phyloP scores from a whole-genome alignment of 2,329 filamentous ascomycete genomes.

The Fusarium lyarnte region DNA sequence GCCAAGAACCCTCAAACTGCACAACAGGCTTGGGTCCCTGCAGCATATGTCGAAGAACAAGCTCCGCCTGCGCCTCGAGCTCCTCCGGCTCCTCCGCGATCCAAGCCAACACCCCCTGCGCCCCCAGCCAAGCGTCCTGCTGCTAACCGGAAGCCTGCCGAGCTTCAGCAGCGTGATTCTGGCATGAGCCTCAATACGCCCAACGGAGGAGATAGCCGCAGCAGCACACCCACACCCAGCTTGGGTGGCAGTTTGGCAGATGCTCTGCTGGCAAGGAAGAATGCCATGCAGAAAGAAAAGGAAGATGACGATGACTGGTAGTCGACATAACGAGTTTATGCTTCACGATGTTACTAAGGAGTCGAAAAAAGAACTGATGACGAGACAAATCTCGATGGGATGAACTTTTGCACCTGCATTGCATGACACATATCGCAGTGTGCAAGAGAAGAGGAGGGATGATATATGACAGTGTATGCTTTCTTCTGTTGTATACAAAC shows the following conservation, averaged over 20 bases:
- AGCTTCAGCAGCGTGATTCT: conserved; percentile 76
- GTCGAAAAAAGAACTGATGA: conserved; percentile 31
- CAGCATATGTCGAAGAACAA: conserved; percentile 92
- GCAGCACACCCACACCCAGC: conserved; percentile 76
- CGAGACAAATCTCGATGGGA: conserved; percentile 15
- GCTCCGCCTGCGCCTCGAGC: conserved; percentile 69
- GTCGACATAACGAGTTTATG: conserved; percentile 39
- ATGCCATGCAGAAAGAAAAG: conserved; percentile 76
- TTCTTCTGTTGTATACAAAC: conserved; percentile 38
- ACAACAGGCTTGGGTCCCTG: conserved; percentile 92
- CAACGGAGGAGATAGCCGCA: conserved; percentile 70
- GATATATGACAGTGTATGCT: conserved; percentile 16
- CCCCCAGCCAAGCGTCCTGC: conserved; percentile 84
- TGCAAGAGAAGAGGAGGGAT: conserved; percentile 26
- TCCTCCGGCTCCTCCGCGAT: conserved; percentile 71
- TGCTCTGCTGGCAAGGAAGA: conserved; percentile 79
- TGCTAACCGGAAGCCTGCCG: conserved; percentile 75
- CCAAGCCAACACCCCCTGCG: conserved; percentile 78
- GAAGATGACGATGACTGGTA: conserved; percentile 78
- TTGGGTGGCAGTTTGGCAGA: conserved; percentile 80
- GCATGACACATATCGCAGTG: conserved; percentile 16
- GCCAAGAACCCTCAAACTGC: conserved; percentile 69
- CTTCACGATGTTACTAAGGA: conserved; percentile 35
- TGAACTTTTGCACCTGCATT: conserved; percentile 15
- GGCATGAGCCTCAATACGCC: conserved; percentile 69